Evolutionary conservation across 1,284 basidiomycete species (phyloP), one percentile per base, ranked within the genome.

Genomic region (Ustilago vetiveriae): DNA sequence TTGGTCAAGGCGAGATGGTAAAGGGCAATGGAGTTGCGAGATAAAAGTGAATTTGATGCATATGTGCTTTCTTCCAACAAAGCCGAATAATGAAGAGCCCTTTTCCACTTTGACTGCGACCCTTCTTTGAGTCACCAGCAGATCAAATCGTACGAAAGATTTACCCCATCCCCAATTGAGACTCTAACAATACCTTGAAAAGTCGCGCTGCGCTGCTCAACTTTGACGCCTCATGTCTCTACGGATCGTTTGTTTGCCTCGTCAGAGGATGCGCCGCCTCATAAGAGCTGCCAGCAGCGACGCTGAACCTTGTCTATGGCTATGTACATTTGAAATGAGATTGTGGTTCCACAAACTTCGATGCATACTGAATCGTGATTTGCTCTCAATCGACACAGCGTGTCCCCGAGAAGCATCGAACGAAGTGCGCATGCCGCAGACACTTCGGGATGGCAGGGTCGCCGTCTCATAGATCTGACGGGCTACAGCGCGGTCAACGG

Each of bases 111-210:
- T 50, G 33, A 19, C 36, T 52, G 37, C 32, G 40, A n/a, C n/a
- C 26, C 51, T 37, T 26, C 16, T 48, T 50, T 49, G 58, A 62
- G 37, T 62, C 58, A 60, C 37, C 24, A 45, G 16, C 44, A 6
- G 13, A 26, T 16, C n/a, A 44, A 23, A 23, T 49, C 41, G 52
- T 37, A 33, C 42, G 38, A 55, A 55, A 51, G 39, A 10, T 17
- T 21, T 16, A 6, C 43, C 29, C 23, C 47, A 32, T 38, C 6
- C 11, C 17, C n/a, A 13, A 27, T 29, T 44, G 30, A 48, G 40
- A 54, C 36, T 29, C 27, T 29, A 37, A 43, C 5, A 21, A 22
- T 40, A 19, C 8, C 6, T 4, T 33, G 22, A 41, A 39, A 14
- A 33, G 23, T n/a, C 22, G 27, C 24, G 41, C 35, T 30, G 40